Base-by-base conservation (phyloP, 2,329 filamentous ascomycete species). In the Mycosphaerella arachidis region DNA sequence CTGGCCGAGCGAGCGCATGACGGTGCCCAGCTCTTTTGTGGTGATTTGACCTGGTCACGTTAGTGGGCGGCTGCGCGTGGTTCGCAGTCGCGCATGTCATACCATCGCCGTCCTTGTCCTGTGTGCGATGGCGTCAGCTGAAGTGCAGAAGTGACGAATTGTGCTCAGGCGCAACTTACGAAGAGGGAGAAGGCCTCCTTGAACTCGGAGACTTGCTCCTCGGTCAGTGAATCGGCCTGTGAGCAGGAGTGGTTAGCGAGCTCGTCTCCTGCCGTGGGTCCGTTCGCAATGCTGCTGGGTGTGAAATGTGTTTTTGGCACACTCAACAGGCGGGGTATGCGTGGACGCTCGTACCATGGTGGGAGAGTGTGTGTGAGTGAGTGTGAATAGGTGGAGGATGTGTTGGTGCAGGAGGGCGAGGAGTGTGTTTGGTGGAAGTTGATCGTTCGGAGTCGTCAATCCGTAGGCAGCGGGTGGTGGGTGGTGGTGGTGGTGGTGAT, bases 111-210 rank as follows among this genome's bases (percentile, higher is more conserved):
- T 84, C 81, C 72, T 83, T 84, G 79, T 84, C 81, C 81, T 84
- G 69, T 70, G 69, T 69, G 30, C 43, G 27, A 46, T 29, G 48
- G 56, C 33, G 63, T 69, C 59, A 70, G 67, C 65, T 57, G 66
- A 52, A 58, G 54, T 37, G 40, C 35, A 37, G 29, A 48, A 56
- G 45, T 53, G 33, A 40, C 46, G 31, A 24, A 31, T 40, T 40
- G 48, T 48, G 62, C 31, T 18, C 20, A 7, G 20, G 53, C 50
- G 58, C 43, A 57, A 87, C 94, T 88, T 88, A 99, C 94, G 81
- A 99, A 99, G 69, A 99, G 91, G 78, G 94, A 99, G 83, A 99
- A 99, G 58, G 94, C 94, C 84, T 99, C 94, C 90, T 97, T 99
- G 85, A 97, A 99, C 84, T 99, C 94, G 77, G 94, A 97, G 78